Conservation (phyloP, 352 stramenopile species). For the Plasmopara muralis region DNA sequence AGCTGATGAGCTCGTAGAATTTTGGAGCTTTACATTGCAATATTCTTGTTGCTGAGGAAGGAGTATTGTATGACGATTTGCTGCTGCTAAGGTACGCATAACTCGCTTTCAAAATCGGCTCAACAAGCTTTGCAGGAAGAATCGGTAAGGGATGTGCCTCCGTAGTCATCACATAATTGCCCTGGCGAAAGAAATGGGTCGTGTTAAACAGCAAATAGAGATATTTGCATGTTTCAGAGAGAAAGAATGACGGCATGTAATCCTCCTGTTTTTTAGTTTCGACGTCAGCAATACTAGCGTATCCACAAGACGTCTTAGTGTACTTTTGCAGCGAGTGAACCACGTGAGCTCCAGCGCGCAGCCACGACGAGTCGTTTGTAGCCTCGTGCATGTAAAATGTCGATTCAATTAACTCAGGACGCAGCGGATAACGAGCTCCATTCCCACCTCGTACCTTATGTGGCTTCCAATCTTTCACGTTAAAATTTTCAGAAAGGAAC, state of each 20-base stretch:
- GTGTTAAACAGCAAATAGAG: conserved; percentile 95
- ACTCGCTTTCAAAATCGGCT: conserved; percentile 31
- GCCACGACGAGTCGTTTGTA: conserved; percentile 78
- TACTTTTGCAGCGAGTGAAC: conserved; percentile 88
- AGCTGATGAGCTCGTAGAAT: conserved; percentile 54
- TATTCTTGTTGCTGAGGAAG: conserved; percentile 15
- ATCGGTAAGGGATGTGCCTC: conserved; percentile 93
- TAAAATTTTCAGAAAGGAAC: conserved; percentile 96
- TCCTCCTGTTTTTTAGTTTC: conserved; percentile 87
- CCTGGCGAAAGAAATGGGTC: conserved; percentile 84
- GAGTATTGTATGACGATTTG: conserved; percentile 11
- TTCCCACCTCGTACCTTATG: conserved; percentile 32
- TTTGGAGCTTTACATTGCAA: conserved; percentile 31
- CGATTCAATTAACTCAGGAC: conserved; percentile 97
- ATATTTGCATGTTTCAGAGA: conserved; percentile 99
- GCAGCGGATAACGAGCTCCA: conserved; percentile 87
- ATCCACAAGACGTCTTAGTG: conserved; percentile 90
- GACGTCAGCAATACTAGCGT: conserved; percentile 85
- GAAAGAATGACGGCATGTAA: conserved; percentile 98
- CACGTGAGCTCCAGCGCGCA: conserved; percentile 66
- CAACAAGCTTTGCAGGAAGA: conserved; percentile 40
- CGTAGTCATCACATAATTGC: conserved; percentile 94
- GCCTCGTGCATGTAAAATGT: conserved; percentile 94
- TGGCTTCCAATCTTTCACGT: conserved; percentile 78
- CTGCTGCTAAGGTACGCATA: conserved; percentile 10